Evolutionary conservation across 2,329 filamentous ascomycete genomes (phyloP).

Genomic region (Diaporthe sp.): DNA sequence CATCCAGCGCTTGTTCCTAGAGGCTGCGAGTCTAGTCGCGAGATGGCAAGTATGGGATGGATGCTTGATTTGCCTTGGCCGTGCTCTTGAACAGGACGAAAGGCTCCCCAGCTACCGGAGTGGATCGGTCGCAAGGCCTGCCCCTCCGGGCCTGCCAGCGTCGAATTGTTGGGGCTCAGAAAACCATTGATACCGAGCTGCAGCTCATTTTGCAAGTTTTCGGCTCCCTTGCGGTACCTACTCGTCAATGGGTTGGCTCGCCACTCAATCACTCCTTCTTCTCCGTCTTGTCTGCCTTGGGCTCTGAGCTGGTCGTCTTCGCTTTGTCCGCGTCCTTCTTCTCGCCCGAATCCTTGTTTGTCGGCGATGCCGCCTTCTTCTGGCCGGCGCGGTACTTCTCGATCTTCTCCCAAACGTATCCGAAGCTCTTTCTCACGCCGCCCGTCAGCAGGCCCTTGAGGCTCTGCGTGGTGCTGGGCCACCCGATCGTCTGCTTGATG

Average conservation of each 20-base stretch:
- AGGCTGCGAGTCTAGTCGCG: not conserved
- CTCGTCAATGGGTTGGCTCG: not conserved
- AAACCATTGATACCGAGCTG: not conserved
- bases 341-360: conserved; percentile 4
- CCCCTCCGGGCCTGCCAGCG: not conserved
- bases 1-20: not conserved
- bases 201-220: not conserved
- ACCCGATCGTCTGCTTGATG: conserved; percentile 89
- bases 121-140: not conserved
- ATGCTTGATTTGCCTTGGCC: not conserved
- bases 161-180: not conserved
- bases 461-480: conserved; percentile 91
- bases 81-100: not conserved
- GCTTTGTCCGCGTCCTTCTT: conserved; percentile 5
- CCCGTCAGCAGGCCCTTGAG: conserved; percentile 87
- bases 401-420: conserved; percentile 87
- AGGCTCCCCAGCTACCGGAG: not conserved
- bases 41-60: conserved; percentile 7
- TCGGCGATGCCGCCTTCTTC: conserved; percentile 33
- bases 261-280: conserved; percentile 34
- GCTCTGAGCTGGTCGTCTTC: conserved; percentile 3
- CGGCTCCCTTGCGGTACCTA: not conserved
- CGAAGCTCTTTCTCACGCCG: conserved; percentile 76
- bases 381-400: conserved; percentile 70
- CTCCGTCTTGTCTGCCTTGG: conserved; percentile 6